These are phyloP conservation scores for Polytrichum commune DNA, from an alignment of 225 moss, liverwort and hornwort genomes.

Conservation along the genomic window DNA sequence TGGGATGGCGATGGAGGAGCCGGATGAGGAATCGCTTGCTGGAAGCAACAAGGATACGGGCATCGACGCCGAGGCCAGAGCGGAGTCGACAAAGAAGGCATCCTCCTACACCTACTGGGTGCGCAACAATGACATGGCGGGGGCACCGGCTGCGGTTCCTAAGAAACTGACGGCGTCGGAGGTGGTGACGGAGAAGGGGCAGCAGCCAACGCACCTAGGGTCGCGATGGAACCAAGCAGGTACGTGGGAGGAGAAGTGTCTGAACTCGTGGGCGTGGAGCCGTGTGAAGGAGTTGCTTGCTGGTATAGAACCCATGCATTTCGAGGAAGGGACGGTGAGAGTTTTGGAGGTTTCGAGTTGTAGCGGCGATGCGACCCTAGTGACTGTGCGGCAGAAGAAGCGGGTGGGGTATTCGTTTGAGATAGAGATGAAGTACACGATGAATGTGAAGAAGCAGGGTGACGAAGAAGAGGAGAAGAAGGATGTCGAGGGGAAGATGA, in stretches of 20 bases:
- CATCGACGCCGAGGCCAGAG: not conserved
- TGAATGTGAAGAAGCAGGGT: conserved; percentile 38
- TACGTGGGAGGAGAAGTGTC: conserved; percentile 86
- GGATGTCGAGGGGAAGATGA: conserved; percentile 69
- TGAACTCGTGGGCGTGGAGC: conserved; percentile 67
- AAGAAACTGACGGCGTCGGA: conserved; percentile 54
- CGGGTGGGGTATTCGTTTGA: conserved; percentile 81
- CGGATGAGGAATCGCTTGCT: too few relatives aligned
- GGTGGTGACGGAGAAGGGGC: conserved; percentile 17
- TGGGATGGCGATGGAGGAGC: too few relatives aligned
- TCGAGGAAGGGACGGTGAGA: conserved; percentile 60
- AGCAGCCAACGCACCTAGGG: conserved; percentile 32
- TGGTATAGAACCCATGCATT: conserved; percentile 46
- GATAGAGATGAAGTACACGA: conserved; percentile 76
- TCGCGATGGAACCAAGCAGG: conserved; percentile 87
- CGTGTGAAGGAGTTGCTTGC: conserved; percentile 67
- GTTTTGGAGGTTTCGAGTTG: conserved; percentile 74
- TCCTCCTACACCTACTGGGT: conserved; percentile 87
- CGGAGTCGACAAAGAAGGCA: conserved; percentile 7
- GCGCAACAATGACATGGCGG: conserved; percentile 38
- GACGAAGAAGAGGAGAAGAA: conserved; percentile 29
- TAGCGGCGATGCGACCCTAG: conserved; percentile 82
- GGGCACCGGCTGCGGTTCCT: conserved; percentile 65
- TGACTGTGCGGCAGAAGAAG: conserved; percentile 91
- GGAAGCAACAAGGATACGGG: too few relatives aligned